Evolutionary conservation across 371 early-diverging fungal genomes (phyloP).

Genomic region (Furculomyces boomerangus): DNA sequence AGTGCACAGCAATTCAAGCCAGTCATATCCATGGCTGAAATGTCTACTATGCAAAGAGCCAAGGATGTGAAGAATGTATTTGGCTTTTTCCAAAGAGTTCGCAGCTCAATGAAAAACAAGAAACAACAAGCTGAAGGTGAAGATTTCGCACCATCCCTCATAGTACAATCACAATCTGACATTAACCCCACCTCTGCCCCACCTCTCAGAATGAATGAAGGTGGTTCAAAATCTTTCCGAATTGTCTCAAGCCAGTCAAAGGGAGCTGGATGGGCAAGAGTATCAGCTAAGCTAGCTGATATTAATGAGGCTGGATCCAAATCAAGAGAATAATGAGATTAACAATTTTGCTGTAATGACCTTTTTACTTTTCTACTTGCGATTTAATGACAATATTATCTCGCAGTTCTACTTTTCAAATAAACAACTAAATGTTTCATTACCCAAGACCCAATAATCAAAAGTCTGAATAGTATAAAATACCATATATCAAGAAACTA

Average conservation of each 20-base stretch:
- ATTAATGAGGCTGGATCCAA: too few species aligned
- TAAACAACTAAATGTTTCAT: too few species aligned
- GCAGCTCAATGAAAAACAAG: neutral
- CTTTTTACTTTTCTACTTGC: too few species aligned
- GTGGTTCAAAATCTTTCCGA: too few species aligned
- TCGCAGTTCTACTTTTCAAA: too few species aligned
- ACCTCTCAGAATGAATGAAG: neutral
- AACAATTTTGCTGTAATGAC: too few species aligned
- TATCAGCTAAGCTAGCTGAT: neutral
- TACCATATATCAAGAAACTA: too few species aligned
- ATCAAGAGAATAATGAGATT: too few species aligned
- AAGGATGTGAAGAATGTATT: conserved; percentile 2
- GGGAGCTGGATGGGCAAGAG: conserved; percentile 1
- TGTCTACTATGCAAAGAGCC: neutral
- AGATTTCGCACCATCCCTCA: neutral
- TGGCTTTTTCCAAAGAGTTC: neutral
- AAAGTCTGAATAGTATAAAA: too few species aligned
- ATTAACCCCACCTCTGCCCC: neutral
- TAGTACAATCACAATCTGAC: neutral
- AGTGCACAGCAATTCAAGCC: conserved; percentile 16
- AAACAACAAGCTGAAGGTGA: neutral
- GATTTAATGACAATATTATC: too few species aligned
- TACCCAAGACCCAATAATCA: too few species aligned
- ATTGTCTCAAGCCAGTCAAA: too few species aligned
- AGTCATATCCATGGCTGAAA: neutral